Conservation (phyloP, 2,329 filamentous ascomycete species). For the Alternaria arbusti region DNA sequence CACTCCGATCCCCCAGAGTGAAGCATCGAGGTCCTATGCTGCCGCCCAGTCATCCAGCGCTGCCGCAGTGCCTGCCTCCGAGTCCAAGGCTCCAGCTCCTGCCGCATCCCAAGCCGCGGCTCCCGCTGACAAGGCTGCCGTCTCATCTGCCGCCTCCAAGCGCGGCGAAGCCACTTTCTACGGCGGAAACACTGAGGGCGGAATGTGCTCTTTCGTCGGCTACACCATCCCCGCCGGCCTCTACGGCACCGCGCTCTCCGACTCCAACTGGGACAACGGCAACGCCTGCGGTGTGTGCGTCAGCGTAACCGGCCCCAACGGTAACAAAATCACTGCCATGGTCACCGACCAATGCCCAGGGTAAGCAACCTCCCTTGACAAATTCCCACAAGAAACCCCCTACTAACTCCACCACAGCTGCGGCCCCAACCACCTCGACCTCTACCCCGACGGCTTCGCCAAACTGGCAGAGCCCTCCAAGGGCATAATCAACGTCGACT, state of each 20-base stretch:
- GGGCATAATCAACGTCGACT: constrained; percentile 59
- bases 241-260: constrained; percentile 68
- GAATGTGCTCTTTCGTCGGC: constrained; percentile 67
- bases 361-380: not conserved
- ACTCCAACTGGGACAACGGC: constrained; percentile 62
- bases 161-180: constrained; percentile 47
- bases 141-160: constrained; percentile 17
- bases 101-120: not conserved
- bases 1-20: constrained; percentile 3
- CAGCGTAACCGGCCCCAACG: constrained; percentile 63
- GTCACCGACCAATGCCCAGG: constrained; percentile 65
- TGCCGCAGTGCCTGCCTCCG: not conserved
- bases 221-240: constrained; percentile 67
- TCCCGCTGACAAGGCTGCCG: not conserved
- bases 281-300: constrained; percentile 68
- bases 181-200: constrained; percentile 57
- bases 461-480: constrained; percentile 52
- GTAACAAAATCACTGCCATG: constrained; percentile 69
- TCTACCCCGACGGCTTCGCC: constrained; percentile 60
- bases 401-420: constrained; percentile 43
- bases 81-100: not conserved
- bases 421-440: constrained; percentile 61
- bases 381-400: rapidly evolving
- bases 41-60: not conserved
- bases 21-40: not conserved